phyloP scores from a whole-genome alignment of 768 basidiomycete genomes.

The Mycena polygramma region DNA sequence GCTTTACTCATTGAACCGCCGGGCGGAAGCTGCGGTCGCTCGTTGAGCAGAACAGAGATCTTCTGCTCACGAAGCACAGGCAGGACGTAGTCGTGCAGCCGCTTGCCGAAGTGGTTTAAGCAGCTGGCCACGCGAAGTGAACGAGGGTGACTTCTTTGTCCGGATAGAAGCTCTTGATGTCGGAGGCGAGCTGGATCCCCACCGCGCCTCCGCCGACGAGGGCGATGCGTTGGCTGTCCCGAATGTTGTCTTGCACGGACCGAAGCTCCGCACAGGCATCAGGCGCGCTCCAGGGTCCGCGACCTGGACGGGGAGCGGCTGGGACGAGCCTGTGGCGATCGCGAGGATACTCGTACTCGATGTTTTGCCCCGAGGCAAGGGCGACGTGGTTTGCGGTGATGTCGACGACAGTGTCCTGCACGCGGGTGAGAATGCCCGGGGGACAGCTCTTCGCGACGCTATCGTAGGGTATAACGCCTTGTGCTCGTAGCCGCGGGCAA shows the following conservation, averaged over 20 bases:
- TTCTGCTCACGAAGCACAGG: not conserved
- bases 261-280: not conserved
- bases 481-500: slow-evolving; percentile 7
- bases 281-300: not conserved
- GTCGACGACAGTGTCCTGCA: slow-evolving; percentile 8
- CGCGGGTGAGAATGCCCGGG: slow-evolving; percentile 1
- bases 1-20: not conserved
- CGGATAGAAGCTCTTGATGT: slow-evolving; percentile 7
- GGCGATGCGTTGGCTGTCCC: slow-evolving; percentile 1
- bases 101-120: slow-evolving; percentile 8
- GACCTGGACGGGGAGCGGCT: slow-evolving; percentile 9
- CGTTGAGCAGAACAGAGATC: slow-evolving; percentile 6
- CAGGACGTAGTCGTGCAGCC: not conserved
- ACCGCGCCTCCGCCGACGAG: not conserved
- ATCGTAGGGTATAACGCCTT: slow-evolving; percentile 3
- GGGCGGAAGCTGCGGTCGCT: slow-evolving; percentile 2
- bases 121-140: slow-evolving; percentile 4
- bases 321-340: slow-evolving; percentile 1
- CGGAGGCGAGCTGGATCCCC: slow-evolving; percentile 1
- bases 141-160: slow-evolving; percentile 8
- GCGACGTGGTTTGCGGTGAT: slow-evolving; percentile 1
- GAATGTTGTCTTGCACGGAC: slow-evolving; percentile 5
- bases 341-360: slow-evolving; percentile 5
- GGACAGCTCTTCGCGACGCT: not conserved
- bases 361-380: slow-evolving; percentile 1